Conservation (phyloP, 495 filamentous ascomycete genomes). For the Alectoria sarmentosa region DNA sequence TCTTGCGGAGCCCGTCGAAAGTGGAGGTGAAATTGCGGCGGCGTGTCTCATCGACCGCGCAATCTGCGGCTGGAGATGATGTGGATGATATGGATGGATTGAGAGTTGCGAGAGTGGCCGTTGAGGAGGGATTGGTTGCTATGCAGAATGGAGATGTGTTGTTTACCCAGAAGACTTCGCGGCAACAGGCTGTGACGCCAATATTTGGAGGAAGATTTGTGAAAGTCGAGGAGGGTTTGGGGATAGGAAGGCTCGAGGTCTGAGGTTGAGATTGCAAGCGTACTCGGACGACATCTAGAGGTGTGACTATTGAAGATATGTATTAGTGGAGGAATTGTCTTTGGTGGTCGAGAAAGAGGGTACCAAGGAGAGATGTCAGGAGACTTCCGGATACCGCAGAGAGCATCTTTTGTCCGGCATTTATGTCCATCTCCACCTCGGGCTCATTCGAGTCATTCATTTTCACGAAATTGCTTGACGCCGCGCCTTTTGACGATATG, state of each 20-base stretch:
- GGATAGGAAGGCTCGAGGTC: conserved; percentile 32
- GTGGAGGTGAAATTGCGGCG: conserved; percentile 82
- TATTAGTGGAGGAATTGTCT: conserved; percentile 10
- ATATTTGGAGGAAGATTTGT: conserved; percentile 65
- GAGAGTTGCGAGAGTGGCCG: conserved; percentile 28
- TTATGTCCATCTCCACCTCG: conserved; percentile 47
- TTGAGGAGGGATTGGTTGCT: conserved; percentile 40
- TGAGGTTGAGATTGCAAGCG: conserved; percentile 79
- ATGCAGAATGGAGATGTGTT: conserved; percentile 80
- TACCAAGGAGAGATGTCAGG: conserved; percentile 84
- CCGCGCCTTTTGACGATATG: conserved; percentile 29
- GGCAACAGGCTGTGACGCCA: conserved; percentile 90
- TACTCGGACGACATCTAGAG: conserved; percentile 93
- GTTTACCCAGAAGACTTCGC: conserved; percentile 94
- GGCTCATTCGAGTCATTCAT: conserved; percentile 10
- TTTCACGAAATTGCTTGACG: neutral
- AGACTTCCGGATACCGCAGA: conserved; percentile 88
- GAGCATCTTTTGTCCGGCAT: conserved; percentile 82
- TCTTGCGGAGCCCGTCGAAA: conserved; percentile 86
- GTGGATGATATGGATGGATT: conserved; percentile 34
- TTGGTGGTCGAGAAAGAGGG: conserved; percentile 5
- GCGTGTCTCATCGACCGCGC: conserved; percentile 80
- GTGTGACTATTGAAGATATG: conserved; percentile 58
- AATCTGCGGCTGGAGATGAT: conserved; percentile 47
- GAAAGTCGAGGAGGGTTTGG: conserved; percentile 43